phyloP scores from a whole-genome alignment of 179 eudicot species.

The Beta corolliflora region DNA sequence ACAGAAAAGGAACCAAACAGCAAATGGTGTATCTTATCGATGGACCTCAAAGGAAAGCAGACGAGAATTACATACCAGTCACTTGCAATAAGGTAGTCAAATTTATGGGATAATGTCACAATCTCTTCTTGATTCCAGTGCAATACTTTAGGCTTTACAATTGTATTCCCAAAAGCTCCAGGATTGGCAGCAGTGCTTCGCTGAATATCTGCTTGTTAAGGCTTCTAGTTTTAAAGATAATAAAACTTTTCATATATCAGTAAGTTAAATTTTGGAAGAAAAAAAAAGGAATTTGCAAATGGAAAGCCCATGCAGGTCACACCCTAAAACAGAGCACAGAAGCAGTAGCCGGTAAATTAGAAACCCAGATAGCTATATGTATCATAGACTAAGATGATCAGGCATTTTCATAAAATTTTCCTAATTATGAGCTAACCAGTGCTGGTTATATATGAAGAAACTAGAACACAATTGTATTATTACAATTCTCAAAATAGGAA shows the following conservation, averaged over 20 bases:
- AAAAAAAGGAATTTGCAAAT: background rate
- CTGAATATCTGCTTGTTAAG: slow-evolving; percentile 84
- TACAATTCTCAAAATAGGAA: too few relatives aligned
- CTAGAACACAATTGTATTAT: too few relatives aligned
- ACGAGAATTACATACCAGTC: slow-evolving; percentile 60
- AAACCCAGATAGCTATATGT: background rate
- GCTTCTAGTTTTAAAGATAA: background rate
- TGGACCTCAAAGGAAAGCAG: slow-evolving; percentile 8
- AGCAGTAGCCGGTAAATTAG: background rate
- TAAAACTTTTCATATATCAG: background rate
- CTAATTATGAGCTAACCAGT: background rate
- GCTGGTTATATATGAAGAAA: too few relatives aligned
- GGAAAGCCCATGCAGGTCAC: background rate
- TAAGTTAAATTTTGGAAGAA: background rate
- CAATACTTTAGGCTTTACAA: slow-evolving; percentile 58
- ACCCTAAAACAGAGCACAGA: background rate
- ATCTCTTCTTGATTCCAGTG: slow-evolving; percentile 72
- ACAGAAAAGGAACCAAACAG: background rate
- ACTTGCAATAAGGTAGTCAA: slow-evolving; percentile 77
- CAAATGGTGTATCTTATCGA: background rate
- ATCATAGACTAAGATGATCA: background rate
- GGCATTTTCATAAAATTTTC: background rate
- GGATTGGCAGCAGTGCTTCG: slow-evolving; percentile 58
- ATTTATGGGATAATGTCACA: slow-evolving; percentile 40
- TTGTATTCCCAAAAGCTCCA: slow-evolving; percentile 57